A percentile compares a stretch with the other conserved stretches of the same genome.
phyloP scores from a whole-genome alignment of 257 asterid species.

The Catharanthus roseus region DNA sequence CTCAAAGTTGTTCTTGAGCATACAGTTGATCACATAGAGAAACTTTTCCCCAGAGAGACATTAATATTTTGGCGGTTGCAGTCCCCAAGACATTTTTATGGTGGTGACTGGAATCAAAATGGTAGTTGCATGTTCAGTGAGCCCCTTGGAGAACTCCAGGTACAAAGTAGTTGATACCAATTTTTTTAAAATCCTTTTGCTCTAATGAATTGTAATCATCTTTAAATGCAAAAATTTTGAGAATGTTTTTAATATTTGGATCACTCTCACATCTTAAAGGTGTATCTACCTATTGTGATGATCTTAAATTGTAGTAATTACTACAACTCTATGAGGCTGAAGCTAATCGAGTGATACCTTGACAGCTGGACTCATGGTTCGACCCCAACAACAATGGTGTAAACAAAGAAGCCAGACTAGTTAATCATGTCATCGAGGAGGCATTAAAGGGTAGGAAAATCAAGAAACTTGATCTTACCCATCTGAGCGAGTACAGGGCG shows the following conservation, averaged over 20 bases:
- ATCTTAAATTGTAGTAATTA: neutral
- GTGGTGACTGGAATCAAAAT: constrained; percentile 96
- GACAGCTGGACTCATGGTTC: constrained; percentile 87
- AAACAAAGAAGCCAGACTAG: constrained; percentile 74
- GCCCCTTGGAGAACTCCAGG: constrained; percentile 77
- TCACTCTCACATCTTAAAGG: neutral
- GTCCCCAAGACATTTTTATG: constrained; percentile 92
- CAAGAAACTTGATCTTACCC: constrained; percentile 55
- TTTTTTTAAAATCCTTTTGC: neutral
- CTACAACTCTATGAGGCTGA: neutral
- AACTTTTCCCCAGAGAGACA: constrained; percentile 46
- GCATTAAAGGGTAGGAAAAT: constrained; percentile 48
- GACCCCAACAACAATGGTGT: constrained; percentile 74
- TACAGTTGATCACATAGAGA: constrained; percentile 63
- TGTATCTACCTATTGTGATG: neutral
- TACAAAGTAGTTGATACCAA: constrained; percentile 10
- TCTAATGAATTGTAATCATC: neutral
- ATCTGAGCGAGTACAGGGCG: constrained; percentile 78
- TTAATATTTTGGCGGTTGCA: constrained; percentile 88
- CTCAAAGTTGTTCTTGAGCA: constrained; percentile 58
- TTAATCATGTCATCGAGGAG: constrained; percentile 61
- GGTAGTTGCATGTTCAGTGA: constrained; percentile 82
- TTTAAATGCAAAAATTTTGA: too few species aligned
- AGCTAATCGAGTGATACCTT: constrained; percentile 24
- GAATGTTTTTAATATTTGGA: neutral